phyloP scores from a whole-genome alignment of 2,329 filamentous ascomycete species.

The Graphilbum ipis-grandicollis region DNA sequence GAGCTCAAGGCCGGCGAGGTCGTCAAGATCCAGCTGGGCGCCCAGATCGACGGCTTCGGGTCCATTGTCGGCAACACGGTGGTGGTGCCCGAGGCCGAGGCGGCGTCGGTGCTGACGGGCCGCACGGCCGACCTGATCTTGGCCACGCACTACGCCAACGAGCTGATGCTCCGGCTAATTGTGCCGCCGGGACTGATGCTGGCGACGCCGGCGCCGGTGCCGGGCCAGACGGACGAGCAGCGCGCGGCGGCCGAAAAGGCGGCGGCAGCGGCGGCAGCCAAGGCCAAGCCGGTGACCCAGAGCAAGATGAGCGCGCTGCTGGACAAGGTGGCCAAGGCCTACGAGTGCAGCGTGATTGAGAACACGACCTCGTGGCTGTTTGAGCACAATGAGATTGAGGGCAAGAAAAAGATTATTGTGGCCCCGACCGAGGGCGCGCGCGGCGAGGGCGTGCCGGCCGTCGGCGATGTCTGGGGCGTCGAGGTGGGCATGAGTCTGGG shows the following conservation, averaged over 20 bases:
- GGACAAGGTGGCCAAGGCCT: slow-evolving; percentile 81
- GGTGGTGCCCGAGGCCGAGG: slow-evolving; percentile 45
- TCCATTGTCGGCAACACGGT: slow-evolving; percentile 93
- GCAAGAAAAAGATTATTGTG: slow-evolving; percentile 92
- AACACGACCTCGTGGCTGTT: slow-evolving; percentile 97
- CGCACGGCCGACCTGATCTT: slow-evolving; percentile 74
- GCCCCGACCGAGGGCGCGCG: slow-evolving; percentile 72
- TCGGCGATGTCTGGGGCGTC: slow-evolving; percentile 93
- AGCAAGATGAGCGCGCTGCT: slow-evolving; percentile 71
- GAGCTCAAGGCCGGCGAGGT: slow-evolving; percentile 72
- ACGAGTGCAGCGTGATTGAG: slow-evolving; percentile 86
- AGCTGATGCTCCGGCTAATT: slow-evolving; percentile 81
- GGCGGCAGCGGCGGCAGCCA: too few species aligned
- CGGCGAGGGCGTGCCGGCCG: slow-evolving; percentile 75
- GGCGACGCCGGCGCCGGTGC: too few species aligned
- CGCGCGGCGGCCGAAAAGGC: slow-evolving; percentile 57
- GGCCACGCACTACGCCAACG: slow-evolving; percentile 89
- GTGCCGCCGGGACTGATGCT: slow-evolving; percentile 76
- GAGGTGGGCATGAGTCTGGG: slow-evolving; percentile 87
- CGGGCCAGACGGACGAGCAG: slow-evolving; percentile 84
- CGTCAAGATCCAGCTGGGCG: slow-evolving; percentile 97
- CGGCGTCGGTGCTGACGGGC: slow-evolving; percentile 39
- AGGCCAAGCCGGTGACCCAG: slow-evolving; percentile 70
- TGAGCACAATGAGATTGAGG: slow-evolving; percentile 93
- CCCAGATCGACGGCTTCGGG: slow-evolving; percentile 89